These are phyloP conservation scores for Psilocybe azurescens DNA, from an alignment of 768 basidiomycete genomes.

Conservation along the genomic window DNA sequence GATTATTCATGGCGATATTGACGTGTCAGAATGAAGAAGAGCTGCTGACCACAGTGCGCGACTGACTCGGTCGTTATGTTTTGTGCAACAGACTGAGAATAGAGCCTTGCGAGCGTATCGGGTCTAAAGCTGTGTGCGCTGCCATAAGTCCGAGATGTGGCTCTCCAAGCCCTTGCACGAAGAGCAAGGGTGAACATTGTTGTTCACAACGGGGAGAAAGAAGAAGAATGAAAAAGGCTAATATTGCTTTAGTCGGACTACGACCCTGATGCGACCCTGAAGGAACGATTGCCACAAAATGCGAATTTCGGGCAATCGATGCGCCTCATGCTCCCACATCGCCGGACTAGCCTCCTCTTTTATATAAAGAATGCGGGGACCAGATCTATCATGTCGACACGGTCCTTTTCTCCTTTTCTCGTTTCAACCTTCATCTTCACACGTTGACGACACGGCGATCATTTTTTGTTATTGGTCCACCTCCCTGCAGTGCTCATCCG, in stretches of 20 bases:
- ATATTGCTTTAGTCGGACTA: constrained; percentile 17
- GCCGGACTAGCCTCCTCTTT: constrained; percentile 11
- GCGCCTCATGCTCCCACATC: constrained; percentile 3
- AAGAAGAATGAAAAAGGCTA: constrained; percentile 21
- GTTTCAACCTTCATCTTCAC: constrained; percentile 30
- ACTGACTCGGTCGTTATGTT: constrained; percentile 9
- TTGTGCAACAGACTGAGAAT: constrained; percentile 9
- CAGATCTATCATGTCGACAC: constrained; percentile 25
- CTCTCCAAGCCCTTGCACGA: background rate
- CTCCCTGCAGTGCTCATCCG: constrained; percentile 4
- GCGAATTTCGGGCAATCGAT: background rate
- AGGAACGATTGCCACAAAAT: constrained; percentile 5
- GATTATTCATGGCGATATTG: constrained; percentile 20
- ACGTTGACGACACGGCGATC: constrained; percentile 42
- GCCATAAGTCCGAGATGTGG: constrained; percentile 4
- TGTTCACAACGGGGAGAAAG: constrained; percentile 4
- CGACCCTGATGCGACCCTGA: constrained; percentile 18
- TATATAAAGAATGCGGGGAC: constrained; percentile 9
- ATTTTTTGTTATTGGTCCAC: constrained; percentile 29
- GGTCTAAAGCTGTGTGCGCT: constrained; percentile 17
- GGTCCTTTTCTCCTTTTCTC: constrained; percentile 26
- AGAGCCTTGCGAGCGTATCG: constrained; percentile 25
- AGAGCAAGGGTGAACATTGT: constrained; percentile 15
- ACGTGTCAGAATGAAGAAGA: constrained; percentile 20
- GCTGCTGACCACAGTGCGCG: constrained; percentile 43